phyloP scores from a whole-genome alignment of 257 asterid species.

The Capsicum rhomboideum region DNA sequence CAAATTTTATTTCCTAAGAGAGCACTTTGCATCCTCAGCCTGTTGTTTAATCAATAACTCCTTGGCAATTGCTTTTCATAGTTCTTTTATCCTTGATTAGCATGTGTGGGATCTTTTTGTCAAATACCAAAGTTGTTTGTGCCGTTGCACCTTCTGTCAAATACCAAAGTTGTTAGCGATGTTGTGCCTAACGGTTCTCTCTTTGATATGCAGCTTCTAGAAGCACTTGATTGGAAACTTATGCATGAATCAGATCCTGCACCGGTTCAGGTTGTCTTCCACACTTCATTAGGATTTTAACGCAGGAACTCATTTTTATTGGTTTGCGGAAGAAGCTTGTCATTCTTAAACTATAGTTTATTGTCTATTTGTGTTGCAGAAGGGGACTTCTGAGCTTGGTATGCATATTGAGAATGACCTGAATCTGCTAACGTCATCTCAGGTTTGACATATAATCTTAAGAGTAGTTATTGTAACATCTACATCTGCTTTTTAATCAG shows the following conservation, averaged over 20 bases:
- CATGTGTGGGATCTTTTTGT: neutral
- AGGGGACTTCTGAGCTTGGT: constrained; percentile 19
- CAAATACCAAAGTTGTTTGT: neutral
- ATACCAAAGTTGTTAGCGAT: neutral
- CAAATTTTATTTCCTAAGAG: neutral
- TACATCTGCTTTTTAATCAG: neutral
- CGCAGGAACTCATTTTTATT: neutral
- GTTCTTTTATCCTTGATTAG: neutral
- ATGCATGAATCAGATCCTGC: constrained; percentile 77
- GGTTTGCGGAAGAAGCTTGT: neutral
- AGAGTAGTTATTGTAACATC: neutral
- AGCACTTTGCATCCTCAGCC: too few relatives aligned
- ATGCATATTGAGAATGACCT: constrained; percentile 31
- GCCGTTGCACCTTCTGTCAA: neutral
- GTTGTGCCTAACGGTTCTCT: neutral
- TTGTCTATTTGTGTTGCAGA: constrained; percentile 22
- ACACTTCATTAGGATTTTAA: neutral
- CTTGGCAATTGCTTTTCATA: neutral
- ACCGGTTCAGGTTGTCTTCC: constrained; percentile 43
- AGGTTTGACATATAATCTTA: constrained; percentile 32
- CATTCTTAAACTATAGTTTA: neutral
- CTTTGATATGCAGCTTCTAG: constrained; percentile 64
- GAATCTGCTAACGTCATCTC: constrained; percentile 46
- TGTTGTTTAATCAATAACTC: neutral
- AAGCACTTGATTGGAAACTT: constrained; percentile 97